Evolutionary conservation across 176 grass and related monocot genomes (phyloP).

Genomic region (Themeda triandra): DNA sequence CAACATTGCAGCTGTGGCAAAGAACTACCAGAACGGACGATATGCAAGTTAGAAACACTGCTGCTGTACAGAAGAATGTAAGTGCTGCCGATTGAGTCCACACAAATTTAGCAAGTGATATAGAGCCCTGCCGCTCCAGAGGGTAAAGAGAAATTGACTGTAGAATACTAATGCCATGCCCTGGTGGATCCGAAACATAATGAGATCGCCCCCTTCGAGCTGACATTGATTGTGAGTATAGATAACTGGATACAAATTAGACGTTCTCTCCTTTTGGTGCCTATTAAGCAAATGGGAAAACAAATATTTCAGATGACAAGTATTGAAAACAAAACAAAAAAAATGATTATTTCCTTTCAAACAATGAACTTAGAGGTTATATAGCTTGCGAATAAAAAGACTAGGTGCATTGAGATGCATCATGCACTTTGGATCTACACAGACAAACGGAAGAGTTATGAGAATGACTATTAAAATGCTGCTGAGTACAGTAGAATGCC

Average conservation of each 20-base stretch:
- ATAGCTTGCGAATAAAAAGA: neutral
- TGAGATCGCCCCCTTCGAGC: conserved; percentile 50
- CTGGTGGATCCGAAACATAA: conserved; percentile 48
- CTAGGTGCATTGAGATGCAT: neutral
- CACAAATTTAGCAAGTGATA: neutral
- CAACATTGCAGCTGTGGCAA: neutral
- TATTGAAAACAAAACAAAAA: neutral
- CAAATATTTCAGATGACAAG: neutral
- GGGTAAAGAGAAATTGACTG: neutral
- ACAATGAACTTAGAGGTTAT: neutral
- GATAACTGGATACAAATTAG: conserved; percentile 26
- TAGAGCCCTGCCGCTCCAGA: neutral
- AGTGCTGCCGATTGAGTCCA: conserved; percentile 1
- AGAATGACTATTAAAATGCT: neutral
- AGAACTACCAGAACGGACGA: conserved; percentile 3
- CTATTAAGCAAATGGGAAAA: conserved; percentile 14
- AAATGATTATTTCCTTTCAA: neutral
- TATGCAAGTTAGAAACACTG: conserved; percentile 23
- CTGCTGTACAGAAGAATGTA: conserved; percentile 47
- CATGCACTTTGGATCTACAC: neutral
- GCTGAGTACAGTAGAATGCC: neutral
- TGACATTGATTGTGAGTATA: conserved; percentile 33
- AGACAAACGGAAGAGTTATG: neutral
- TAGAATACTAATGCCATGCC: conserved; percentile 44
- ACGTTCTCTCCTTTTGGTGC: conserved; percentile 13